A percentile compares a stretch with the other conserved stretches of the same genome.
phyloP scores from a whole-genome alignment of 768 basidiomycete species.

The Amanita inopinata region DNA sequence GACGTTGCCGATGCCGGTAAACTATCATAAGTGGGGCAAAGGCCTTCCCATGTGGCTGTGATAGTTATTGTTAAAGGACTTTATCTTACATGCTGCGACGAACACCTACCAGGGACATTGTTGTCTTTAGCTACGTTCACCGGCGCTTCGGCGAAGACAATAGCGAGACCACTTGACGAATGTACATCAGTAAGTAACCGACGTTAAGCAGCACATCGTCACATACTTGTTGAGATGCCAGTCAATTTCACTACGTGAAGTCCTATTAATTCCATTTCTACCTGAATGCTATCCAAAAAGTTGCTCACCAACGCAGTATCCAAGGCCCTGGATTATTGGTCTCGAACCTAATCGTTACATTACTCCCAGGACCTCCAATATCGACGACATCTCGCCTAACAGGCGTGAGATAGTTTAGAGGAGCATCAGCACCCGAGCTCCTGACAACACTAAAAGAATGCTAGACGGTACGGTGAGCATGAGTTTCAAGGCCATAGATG shows the following conservation, averaged over 20 bases:
- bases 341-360: constrained; percentile 37
- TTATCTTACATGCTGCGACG: too few relatives aligned
- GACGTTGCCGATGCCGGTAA: too few relatives aligned
- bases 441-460: constrained; percentile 37
- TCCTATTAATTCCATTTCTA: not conserved
- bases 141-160: constrained; percentile 36
- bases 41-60: too few relatives aligned
- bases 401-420: constrained; percentile 41
- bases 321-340: constrained; percentile 45
- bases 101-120: too few relatives aligned
- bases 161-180: constrained; percentile 23
- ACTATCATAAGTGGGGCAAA: too few relatives aligned
- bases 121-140: too few relatives aligned
- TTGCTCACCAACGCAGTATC: constrained; percentile 36
- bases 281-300: not conserved
- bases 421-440: constrained; percentile 26
- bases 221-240: constrained; percentile 37
- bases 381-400: constrained; percentile 42
- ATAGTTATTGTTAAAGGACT: too few relatives aligned
- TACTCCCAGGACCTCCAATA: constrained; percentile 17
- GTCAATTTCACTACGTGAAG: constrained; percentile 38
- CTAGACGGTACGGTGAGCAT: constrained; percentile 15
- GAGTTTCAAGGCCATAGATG: not conserved
- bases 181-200: not conserved
- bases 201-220: not conserved